These are phyloP conservation scores for Alternaria arborescens DNA, from an alignment of 2,329 filamentous ascomycete species.

Conservation along the genomic window DNA sequence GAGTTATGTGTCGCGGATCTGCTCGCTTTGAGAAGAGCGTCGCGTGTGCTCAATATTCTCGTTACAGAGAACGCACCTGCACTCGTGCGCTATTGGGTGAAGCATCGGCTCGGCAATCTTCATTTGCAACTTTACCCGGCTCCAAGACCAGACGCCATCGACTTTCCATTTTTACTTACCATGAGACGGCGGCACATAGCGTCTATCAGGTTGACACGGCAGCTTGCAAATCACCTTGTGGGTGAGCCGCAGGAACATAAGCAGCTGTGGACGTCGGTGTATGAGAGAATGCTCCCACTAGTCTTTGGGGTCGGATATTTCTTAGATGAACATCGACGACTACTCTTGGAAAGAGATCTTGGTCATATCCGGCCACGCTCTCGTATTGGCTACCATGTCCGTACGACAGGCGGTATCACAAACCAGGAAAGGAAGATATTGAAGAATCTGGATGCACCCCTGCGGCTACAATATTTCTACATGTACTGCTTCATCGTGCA, in stretches of 20 bases:
- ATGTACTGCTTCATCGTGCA: constrained; percentile 51
- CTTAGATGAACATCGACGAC: constrained; percentile 46
- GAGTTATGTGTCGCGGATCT: constrained; percentile 47
- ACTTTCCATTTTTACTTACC: constrained; percentile 46
- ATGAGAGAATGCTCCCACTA: constrained; percentile 49
- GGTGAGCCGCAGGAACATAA: constrained; percentile 40
- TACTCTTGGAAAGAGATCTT: constrained; percentile 44
- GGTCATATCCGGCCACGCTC: constrained; percentile 44
- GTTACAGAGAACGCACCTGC: constrained; percentile 43
- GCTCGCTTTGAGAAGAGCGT: constrained; percentile 43
- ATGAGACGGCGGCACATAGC: constrained; percentile 49
- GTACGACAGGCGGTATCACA: constrained; percentile 41
- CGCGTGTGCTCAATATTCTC: constrained; percentile 43
- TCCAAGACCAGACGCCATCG: constrained; percentile 38
- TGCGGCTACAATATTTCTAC: constrained; percentile 49
- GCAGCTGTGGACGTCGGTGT: constrained; percentile 48
- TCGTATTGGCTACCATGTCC: constrained; percentile 48
- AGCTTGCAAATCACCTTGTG: constrained; percentile 45
- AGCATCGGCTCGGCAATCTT: constrained; percentile 43
- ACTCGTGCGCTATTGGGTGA: constrained; percentile 48
- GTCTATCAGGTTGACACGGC: constrained; percentile 45
- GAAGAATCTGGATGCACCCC: constrained; percentile 40
- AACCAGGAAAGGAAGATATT: constrained; percentile 41
- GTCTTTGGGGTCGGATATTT: constrained; percentile 51
- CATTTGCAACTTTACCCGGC: constrained; percentile 48